A percentile compares a stretch with the other conserved stretches of the same genome.
Conservation (phyloP, 805 yeast genomes). For the Candida caryicola region DNA sequence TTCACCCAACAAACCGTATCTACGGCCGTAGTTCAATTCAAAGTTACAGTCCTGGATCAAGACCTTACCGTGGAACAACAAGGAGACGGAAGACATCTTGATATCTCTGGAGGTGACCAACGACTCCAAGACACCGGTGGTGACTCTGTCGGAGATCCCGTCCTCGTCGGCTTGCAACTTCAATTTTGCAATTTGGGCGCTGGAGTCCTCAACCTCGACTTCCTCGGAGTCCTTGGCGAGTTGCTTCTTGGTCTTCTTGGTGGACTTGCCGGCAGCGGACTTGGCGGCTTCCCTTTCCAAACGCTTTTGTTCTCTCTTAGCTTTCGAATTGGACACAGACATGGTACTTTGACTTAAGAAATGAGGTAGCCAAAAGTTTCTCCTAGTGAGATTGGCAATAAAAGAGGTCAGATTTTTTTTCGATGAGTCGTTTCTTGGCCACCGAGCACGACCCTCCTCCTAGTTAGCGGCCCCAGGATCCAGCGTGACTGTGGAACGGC, state of each 20-base stretch:
- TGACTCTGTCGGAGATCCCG: constrained; percentile 94
- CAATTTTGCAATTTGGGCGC: constrained; percentile 76
- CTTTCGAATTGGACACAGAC: constrained; percentile 87
- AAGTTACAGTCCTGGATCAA: constrained; percentile 86
- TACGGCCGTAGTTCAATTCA: constrained; percentile 95
- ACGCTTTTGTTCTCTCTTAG: constrained; percentile 97
- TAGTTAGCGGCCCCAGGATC: too few species aligned
- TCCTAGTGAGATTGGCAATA: background rate
- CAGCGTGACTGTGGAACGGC: too few species aligned
- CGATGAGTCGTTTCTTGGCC: background rate
- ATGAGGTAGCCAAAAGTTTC: background rate
- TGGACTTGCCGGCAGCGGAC: constrained; percentile 65
- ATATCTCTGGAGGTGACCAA: constrained; percentile 89
- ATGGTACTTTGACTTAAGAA: constrained; percentile 12
- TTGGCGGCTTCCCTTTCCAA: constrained; percentile 53
- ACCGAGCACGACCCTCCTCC: background rate
- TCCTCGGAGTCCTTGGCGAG: constrained; percentile 50
- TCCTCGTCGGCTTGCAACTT: constrained; percentile 91
- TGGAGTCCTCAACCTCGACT: constrained; percentile 57
- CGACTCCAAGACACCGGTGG: constrained; percentile 94
- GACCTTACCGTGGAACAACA: constrained; percentile 96
- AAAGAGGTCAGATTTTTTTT: constrained; percentile 2
- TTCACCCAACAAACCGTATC: constrained; percentile 96
- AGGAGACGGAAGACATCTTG: constrained; percentile 83
- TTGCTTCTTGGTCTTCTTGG: constrained; percentile 62